Conservation (phyloP, 1,139 yeast genomes). For the Pneumocystis carinii region DNA sequence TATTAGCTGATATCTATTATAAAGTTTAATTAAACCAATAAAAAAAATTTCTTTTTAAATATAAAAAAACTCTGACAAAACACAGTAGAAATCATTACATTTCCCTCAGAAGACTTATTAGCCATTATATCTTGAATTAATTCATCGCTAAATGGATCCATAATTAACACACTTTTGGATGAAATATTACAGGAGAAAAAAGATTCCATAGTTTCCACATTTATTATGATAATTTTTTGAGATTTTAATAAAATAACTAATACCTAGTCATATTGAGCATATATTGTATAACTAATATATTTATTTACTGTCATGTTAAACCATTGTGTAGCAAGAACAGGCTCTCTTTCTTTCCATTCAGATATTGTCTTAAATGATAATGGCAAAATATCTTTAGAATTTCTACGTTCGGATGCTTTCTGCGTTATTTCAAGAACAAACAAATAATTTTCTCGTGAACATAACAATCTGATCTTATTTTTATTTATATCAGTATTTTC, state of each 20-base stretch:
- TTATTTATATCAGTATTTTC: neutral
- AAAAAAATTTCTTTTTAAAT: constrained; percentile 34
- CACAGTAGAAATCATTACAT: constrained; percentile 20
- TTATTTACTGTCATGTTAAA: constrained; percentile 29
- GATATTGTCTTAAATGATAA: neutral
- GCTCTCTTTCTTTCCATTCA: constrained; percentile 23
- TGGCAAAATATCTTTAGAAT: neutral
- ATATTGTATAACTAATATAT: neutral
- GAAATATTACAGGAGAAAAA: constrained; percentile 32
- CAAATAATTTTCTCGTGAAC: constrained; percentile 48
- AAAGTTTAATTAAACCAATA: constrained; percentile 20
- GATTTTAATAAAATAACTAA: constrained; percentile 38
- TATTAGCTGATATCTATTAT: neutral
- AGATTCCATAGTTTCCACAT: constrained; percentile 27
- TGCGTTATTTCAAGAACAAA: constrained; percentile 40
- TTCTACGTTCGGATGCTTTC: constrained; percentile 22
- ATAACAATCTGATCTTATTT: constrained; percentile 40
- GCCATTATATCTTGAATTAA: constrained; percentile 20
- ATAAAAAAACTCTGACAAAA: constrained; percentile 27
- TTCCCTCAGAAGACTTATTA: constrained; percentile 12
- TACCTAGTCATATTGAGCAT: constrained; percentile 20
- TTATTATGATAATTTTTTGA: constrained; percentile 32
- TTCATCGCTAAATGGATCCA: constrained; percentile 19
- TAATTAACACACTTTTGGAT: constrained; percentile 32
- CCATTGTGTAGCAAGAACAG: constrained; percentile 48